Conservation (phyloP, 139 green algal species). For the Chlamydomonas applanata region DNA sequence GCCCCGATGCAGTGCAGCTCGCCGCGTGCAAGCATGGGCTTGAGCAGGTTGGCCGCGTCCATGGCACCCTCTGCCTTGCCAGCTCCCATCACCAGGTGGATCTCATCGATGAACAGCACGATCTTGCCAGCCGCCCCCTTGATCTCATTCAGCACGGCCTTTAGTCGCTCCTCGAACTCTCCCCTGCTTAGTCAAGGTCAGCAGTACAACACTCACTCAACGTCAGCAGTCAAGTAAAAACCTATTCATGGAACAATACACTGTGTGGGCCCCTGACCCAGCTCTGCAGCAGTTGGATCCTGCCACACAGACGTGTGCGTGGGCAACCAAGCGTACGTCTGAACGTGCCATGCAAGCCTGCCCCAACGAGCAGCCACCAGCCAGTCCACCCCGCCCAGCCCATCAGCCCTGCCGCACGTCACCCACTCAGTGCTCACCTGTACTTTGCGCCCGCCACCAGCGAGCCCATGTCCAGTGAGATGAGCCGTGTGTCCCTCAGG, state of each 20-base stretch:
- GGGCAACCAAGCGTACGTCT: constrained; percentile 44
- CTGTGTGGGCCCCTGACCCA: too few species aligned
- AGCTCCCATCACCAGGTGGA: constrained; percentile 62
- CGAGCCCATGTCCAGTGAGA: constrained; percentile 89
- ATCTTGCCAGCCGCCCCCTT: constrained; percentile 50
- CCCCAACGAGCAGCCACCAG: too few species aligned
- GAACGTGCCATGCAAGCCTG: constrained; percentile 78
- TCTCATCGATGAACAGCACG: constrained; percentile 96
- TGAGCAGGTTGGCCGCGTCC: constrained; percentile 95
- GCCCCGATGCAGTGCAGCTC: constrained; percentile 94
- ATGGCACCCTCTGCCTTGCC: constrained; percentile 82
- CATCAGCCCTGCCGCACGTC: too few species aligned
- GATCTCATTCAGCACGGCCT: constrained; percentile 80
- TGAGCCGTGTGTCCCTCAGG: constrained; percentile 64
- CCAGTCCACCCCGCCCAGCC: too few species aligned
- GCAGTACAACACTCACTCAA: constrained; percentile 36
- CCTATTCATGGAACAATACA: too few species aligned
- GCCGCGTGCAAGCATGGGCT: constrained; percentile 93
- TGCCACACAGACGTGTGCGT: neutral
- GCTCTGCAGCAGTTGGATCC: too few species aligned
- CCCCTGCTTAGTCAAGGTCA: constrained; percentile 35
- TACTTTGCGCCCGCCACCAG: constrained; percentile 84
- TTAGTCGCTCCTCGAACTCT: constrained; percentile 95
- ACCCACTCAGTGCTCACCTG: neutral
- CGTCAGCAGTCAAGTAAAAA: constrained; percentile 27